Base-by-base conservation (phyloP, 2,329 filamentous ascomycete genomes). In the Pezicula radicicola region DNA sequence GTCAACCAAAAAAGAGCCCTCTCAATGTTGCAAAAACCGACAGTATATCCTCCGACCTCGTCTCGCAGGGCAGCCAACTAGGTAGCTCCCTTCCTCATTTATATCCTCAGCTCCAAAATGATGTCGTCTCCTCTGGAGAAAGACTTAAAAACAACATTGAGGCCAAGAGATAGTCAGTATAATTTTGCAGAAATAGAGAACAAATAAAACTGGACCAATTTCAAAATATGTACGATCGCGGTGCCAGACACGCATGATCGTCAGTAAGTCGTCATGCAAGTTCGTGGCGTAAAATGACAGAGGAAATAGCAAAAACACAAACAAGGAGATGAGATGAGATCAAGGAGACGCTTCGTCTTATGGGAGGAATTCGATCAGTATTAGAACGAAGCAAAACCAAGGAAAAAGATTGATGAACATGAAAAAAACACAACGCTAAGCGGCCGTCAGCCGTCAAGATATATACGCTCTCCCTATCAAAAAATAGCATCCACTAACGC, bases 221-320 rank as follows among this genome's bases (percentile, higher is more conserved):
- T 55, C 63, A 67, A 62, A 58, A 60, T 65, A 72, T 66, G 61
- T 68, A 75, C 70, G 72, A 79, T 78, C 76, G 76, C 75, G 80
- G 79, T 81, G 73, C 80, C 76, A 76, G 79, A 81, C 78, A 79
- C 68, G 75, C 75, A 80, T 75, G 75, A 80, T 70, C 71, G 70
- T 65, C 70, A 68, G 72, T 70, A 68, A 68, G 72, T 80, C 75
- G 76, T 80, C 77, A 80, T 81, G 77, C 72, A 78, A 69, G 75
- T 75, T 77, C 76, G 77, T 75, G 60, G 61, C 64, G 53, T 64
- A 61, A 48, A 47, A 51, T 61, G 58, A 62, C 49, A 59, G 48
- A 60, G 42, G 57, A 50, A 57, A 60, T 69, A 51, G 49, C 30
- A 53, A 55, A 52, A 25, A 25, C 25, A 50, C 46, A 48, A 19